phyloP scores from a whole-genome alignment of 345 rosid species.

The Adansonia digitata region DNA sequence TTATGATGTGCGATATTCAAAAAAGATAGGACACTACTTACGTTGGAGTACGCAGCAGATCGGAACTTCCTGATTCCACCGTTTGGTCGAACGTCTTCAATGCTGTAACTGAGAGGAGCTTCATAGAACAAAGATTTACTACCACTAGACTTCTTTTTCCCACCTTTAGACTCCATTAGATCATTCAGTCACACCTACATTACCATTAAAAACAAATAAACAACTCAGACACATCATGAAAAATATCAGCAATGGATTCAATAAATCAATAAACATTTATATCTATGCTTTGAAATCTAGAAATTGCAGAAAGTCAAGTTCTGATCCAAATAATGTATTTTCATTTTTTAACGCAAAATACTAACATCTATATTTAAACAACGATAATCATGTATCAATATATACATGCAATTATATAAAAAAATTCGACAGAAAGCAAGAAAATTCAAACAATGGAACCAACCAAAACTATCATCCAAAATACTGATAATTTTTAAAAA shows the following conservation, averaged over 20 bases:
- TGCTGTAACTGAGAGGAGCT: too few relatives aligned
- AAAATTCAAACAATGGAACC: not conserved
- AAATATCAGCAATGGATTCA: not conserved
- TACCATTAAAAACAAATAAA: not conserved
- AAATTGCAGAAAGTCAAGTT: not conserved
- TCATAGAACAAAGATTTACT: too few relatives aligned
- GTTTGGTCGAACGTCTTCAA: too few relatives aligned
- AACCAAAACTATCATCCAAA: not conserved
- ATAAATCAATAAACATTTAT: not conserved
- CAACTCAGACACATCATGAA: not conserved
- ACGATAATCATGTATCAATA: too few relatives aligned
- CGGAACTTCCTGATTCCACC: too few relatives aligned
- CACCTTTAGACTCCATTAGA: too few relatives aligned
- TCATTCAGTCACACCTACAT: slow-evolving; percentile 49
- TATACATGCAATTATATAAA: too few relatives aligned
- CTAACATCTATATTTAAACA: not conserved
- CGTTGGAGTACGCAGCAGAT: slow-evolving; percentile 73
- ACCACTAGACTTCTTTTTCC: too few relatives aligned
- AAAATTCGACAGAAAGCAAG: not conserved
- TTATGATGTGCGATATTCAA: not conserved
- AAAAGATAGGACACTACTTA: slow-evolving; percentile 20
- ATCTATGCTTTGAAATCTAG: not conserved
- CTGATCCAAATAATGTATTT: too few relatives aligned
- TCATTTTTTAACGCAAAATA: not conserved
- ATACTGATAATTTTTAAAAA: not conserved